Evolutionary conservation across 2,329 filamentous ascomycete species (phyloP).

Genomic region (Penicillium brevicompactum): DNA sequence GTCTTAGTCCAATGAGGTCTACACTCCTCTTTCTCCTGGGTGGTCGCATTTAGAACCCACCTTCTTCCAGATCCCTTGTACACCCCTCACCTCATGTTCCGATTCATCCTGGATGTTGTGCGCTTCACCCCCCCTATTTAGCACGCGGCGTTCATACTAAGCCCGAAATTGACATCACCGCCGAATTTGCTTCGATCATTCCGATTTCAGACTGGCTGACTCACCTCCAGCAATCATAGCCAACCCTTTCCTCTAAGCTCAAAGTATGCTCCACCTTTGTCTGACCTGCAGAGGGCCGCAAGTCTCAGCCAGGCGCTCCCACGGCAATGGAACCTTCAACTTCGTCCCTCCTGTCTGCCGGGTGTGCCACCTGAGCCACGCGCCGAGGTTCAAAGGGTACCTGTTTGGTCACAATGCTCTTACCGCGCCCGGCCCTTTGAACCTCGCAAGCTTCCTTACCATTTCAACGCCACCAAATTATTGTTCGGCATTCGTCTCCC

Average conservation of each 20-base stretch:
- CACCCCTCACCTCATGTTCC: conserved; percentile 3
- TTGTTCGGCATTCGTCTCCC: conserved; percentile 14
- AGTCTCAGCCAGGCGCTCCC: conserved; percentile 1
- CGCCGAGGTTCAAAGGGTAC: conserved; percentile 10
- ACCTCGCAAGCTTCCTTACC: conserved; percentile 2
- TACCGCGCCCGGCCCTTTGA: conserved; percentile 1
- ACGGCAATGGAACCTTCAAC: conserved; percentile 4
- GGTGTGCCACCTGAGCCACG: background rate
- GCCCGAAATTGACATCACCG: conserved; percentile 2
- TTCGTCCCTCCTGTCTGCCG: conserved; percentile 8
- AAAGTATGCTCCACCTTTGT: conserved; percentile 5
- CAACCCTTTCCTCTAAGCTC: conserved; percentile 1
- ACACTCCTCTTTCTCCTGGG: conserved; percentile 14
- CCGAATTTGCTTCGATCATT: background rate
- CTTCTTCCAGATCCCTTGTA: conserved; percentile 10
- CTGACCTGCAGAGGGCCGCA: conserved; percentile 15
- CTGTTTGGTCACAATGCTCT: background rate
- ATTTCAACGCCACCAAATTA: background rate
- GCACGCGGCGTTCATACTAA: conserved; percentile 14
- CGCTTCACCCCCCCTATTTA: conserved; percentile 10
- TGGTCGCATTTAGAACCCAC: conserved; percentile 19
- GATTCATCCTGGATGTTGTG: conserved; percentile 5
- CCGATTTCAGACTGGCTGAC: conserved; percentile 15
- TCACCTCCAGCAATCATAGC: conserved; percentile 6
- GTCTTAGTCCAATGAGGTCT: background rate